phyloP scores from a whole-genome alignment of 495 filamentous ascomycete species.

The Trichoderma virens region DNA sequence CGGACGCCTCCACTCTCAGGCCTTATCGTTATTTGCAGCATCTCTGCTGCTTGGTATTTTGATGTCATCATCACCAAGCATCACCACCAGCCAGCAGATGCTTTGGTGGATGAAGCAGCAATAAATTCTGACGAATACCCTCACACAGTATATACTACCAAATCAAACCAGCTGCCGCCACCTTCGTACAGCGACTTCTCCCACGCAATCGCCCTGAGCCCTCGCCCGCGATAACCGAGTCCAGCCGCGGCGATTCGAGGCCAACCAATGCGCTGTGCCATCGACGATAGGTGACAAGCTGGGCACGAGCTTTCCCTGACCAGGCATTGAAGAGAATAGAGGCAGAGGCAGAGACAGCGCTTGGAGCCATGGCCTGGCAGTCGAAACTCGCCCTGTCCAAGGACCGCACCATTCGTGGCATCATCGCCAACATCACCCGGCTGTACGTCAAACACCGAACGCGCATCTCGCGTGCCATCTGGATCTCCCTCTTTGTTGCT shows the following conservation, averaged over 20 bases:
- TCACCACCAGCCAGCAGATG: not conserved
- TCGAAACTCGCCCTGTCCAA: conserved; percentile 64
- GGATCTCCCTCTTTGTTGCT: conserved; percentile 83
- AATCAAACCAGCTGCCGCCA: too few relatives aligned
- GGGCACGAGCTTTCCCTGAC: not conserved
- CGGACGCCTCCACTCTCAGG: not conserved
- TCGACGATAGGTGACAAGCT: not conserved
- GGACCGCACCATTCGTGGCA: conserved; percentile 63
- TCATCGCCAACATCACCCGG: conserved; percentile 63
- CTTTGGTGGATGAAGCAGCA: not conserved
- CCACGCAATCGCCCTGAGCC: not conserved
- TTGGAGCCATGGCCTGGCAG: conserved; percentile 60
- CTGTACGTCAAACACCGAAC: conserved; percentile 83
- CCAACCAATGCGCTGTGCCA: not conserved
- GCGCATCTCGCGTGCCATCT: conserved; percentile 81
- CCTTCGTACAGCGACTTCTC: too few relatives aligned
- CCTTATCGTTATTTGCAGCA: not conserved
- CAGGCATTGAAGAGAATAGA: not conserved
- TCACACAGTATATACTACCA: not conserved
- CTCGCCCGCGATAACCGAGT: not conserved
- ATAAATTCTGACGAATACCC: not conserved
- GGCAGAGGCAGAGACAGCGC: not conserved
- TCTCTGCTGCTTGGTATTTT: not conserved
- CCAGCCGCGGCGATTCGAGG: not conserved
- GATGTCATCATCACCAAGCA: not conserved